Evolutionary conservation across 257 asterid genomes (phyloP).

Genomic region (Solanum stenotomum): DNA sequence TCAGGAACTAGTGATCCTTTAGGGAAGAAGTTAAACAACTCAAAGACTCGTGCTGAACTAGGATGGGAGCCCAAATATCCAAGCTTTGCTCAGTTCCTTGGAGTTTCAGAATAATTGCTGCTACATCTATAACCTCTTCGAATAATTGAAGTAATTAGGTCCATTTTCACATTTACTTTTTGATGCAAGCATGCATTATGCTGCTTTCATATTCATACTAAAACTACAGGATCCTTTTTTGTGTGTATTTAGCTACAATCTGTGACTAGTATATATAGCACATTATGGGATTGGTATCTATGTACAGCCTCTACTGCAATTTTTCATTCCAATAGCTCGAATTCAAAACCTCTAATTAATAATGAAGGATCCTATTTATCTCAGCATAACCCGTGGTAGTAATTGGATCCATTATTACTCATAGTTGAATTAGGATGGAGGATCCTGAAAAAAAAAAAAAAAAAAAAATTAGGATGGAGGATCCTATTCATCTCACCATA

Average conservation of each 20-base stretch:
- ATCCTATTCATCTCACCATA: neutral
- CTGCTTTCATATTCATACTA: neutral
- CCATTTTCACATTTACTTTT: neutral
- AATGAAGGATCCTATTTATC: too few species aligned
- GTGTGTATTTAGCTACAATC: neutral
- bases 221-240: neutral
- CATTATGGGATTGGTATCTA: neutral
- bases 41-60: conserved; percentile 59
- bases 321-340: neutral
- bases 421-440: neutral
- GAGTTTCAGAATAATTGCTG: conserved; percentile 17
- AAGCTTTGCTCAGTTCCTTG: conserved; percentile 82
- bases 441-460: too few species aligned
- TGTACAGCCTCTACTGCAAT: neutral
- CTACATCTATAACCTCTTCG: neutral
- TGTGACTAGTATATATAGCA: neutral
- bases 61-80: conserved; percentile 85
- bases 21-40: conserved; percentile 84
- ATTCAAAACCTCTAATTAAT: neutral
- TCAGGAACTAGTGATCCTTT: conserved; percentile 75
- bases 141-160: neutral
- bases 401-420: too few species aligned
- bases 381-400: too few species aligned
- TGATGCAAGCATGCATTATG: neutral
- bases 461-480: neutral